phyloP scores from a whole-genome alignment of 371 early-diverging fungal species.

The Apophysomyces elegans region DNA sequence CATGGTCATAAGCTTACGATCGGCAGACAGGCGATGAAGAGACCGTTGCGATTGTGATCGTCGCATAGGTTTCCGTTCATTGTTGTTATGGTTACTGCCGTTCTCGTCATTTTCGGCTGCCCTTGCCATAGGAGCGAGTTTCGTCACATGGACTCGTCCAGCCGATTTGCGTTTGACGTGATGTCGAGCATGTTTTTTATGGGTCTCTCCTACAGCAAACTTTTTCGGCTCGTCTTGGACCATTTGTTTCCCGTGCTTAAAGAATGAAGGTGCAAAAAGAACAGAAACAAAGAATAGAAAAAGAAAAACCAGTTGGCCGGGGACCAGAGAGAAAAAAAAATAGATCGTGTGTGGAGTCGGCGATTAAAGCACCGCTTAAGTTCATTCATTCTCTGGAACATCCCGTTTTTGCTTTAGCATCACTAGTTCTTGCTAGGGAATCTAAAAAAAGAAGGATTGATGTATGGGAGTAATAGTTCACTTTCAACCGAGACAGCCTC shows the following conservation, averaged over 20 bases:
- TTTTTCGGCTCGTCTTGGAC: constrained; percentile 19
- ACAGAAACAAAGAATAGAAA: not conserved
- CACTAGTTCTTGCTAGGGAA: no score
- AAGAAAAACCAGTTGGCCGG: not conserved
- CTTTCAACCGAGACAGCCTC: no score
- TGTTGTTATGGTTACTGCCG: constrained; percentile 14
- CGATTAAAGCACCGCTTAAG: not conserved
- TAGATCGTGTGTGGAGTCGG: not conserved
- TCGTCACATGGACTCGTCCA: constrained; percentile 53
- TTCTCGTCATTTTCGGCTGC: constrained; percentile 31
- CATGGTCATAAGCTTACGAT: constrained; percentile 8
- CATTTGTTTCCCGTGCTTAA: not conserved
- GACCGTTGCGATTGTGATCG: constrained; percentile 47
- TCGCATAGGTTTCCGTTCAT: constrained; percentile 34
- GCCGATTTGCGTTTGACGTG: constrained; percentile 54
- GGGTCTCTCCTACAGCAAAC: constrained; percentile 25
- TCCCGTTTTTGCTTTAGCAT: no score
- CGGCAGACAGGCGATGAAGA: constrained; percentile 9
- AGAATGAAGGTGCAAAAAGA: constrained; percentile 6
- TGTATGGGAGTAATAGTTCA: no score
- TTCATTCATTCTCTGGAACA: not conserved
- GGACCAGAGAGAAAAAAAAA: not conserved
- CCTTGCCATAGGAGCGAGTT: constrained; percentile 51
- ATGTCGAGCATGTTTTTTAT: constrained; percentile 43
- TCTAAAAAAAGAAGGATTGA: no score